Conservation (phyloP, 2,329 filamentous ascomycete genomes). For the Tolypocladium sp. region DNA sequence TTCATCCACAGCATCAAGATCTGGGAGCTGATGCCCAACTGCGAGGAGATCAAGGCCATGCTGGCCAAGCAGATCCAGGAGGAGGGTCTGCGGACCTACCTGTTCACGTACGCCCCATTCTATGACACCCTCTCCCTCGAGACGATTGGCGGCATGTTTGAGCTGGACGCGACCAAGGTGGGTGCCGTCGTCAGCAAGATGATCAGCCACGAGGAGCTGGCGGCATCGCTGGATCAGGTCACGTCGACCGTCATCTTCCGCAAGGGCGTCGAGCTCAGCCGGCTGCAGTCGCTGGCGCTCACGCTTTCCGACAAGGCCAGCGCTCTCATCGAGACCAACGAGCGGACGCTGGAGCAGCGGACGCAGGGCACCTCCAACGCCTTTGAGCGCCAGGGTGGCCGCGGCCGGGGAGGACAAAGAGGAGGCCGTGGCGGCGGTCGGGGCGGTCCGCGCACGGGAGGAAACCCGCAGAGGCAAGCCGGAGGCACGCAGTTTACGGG, state of each 20-base stretch:
- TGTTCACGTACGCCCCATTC: slow-evolving; percentile 98
- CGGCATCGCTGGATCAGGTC: slow-evolving; percentile 93
- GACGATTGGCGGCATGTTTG: slow-evolving; percentile 89
- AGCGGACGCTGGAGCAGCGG: slow-evolving; percentile 92
- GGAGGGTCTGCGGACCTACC: slow-evolving; percentile 93
- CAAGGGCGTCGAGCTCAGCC: slow-evolving; percentile 95
- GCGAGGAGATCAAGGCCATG: slow-evolving; percentile 92
- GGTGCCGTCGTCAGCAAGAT: slow-evolving; percentile 96
- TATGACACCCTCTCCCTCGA: slow-evolving; percentile 90
- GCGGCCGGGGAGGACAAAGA: slow-evolving; percentile 57
- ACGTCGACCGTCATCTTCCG: slow-evolving; percentile 97
- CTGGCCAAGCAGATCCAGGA: slow-evolving; percentile 97
- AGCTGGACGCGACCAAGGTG: slow-evolving; percentile 84
- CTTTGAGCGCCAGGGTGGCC: slow-evolving; percentile 84
- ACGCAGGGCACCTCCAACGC: slow-evolving; percentile 93
- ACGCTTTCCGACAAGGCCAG: slow-evolving; percentile 95
- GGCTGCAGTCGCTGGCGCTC: slow-evolving; percentile 89
- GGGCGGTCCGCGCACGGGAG: slow-evolving; percentile 49
- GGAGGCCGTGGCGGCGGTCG: slow-evolving; percentile 54
- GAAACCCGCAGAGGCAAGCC: slow-evolving; percentile 55
- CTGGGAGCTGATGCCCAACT: slow-evolving; percentile 93
- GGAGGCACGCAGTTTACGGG: slow-evolving; percentile 75
- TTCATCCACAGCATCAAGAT: slow-evolving; percentile 99
- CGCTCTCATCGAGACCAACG: slow-evolving; percentile 91
- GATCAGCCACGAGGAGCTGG: slow-evolving; percentile 98